Percentiles rank a stretch among this genome's conserved stretches.
Evolutionary conservation across 192 early-diverging fungal species (phyloP).

Genomic region (Backusella westeae): DNA sequence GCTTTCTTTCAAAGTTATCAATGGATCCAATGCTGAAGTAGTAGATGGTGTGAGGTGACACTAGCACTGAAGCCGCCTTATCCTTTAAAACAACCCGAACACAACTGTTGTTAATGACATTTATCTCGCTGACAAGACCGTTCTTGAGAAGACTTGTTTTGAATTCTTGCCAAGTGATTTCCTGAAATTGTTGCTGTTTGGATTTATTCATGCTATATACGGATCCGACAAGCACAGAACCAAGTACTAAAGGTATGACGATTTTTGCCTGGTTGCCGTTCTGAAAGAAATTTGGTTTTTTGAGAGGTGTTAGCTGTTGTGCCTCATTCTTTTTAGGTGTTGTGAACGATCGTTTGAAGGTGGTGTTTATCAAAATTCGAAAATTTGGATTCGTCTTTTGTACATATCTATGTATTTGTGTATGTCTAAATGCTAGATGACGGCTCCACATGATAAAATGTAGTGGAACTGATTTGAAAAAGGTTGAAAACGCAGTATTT

Average conservation of each 20-base stretch:
- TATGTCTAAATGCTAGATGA: too few species aligned
- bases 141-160: conserved; percentile 79
- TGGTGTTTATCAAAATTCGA: background rate
- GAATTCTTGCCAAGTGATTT: conserved; percentile 94
- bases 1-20: conserved; percentile 88
- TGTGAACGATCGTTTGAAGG: background rate
- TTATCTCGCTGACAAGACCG: conserved; percentile 84
- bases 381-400: too few species aligned
- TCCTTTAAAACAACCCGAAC: conserved; percentile 80
- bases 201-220: background rate
- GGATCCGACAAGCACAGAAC: background rate
- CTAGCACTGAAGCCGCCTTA: conserved; percentile 40
- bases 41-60: conserved; percentile 28
- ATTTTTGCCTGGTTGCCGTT: background rate
- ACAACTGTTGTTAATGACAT: conserved; percentile 80
- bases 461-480: too few species aligned
- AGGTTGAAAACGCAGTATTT: too few species aligned
- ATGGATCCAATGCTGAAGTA: conserved; percentile 93
- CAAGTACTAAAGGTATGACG: background rate
- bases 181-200: conserved; percentile 34
- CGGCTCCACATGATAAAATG: too few species aligned
- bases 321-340: background rate
- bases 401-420: too few species aligned
- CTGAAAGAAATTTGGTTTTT: background rate
- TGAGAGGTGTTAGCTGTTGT: background rate